Base-by-base conservation (phyloP, 2,329 filamentous ascomycete species). In the Hypoxylon sp. region DNA sequence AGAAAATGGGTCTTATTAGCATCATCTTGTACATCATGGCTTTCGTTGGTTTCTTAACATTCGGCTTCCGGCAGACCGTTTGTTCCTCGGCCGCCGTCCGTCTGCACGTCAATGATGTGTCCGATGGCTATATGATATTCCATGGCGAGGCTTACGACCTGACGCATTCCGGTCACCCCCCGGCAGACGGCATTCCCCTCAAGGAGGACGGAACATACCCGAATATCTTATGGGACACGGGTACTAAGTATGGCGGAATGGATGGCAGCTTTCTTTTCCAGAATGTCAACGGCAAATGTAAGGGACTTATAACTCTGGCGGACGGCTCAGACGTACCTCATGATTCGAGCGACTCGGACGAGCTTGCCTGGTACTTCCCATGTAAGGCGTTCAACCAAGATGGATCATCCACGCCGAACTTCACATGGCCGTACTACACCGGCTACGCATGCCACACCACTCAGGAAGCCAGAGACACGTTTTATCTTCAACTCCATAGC, bases 191-290 rank as follows among this genome's bases (percentile, higher is more conserved):
- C 34, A 92, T 99, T 68, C 87, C 91, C 0, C 76, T 81, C 13
- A 75, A 76, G 30, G 55, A 67, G 10, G 79, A 84, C 62, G 81
- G 81, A 17, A 70, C 76, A 1, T 85, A 84, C 28, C 83, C 91
- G 24, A 97, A 98, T 72, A 89, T 99, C 22, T 82, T 99, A 13
- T 98, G 88, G 73, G 93, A 97, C 75, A 80, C 97, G n/a, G 85
- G 89, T 0, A 86, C 90, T 70, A 92, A 92, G 74, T 88, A 94
- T 71, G 90, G 89, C 57, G 95, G 94, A n/a, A 86, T 91, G 77
- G 96, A 99, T 75, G 94, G 92, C 60, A 98, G 94, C 74, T 99
- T 99, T 76, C 80, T 99, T 74, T 99, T 99, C 80, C 95, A 99
- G 76, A 97, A 98, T 70, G 95, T 99, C 77, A 99, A 99, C 72